Conservation (phyloP, 2,329 filamentous ascomycete genomes). For the Botrytis cinerea region DNA sequence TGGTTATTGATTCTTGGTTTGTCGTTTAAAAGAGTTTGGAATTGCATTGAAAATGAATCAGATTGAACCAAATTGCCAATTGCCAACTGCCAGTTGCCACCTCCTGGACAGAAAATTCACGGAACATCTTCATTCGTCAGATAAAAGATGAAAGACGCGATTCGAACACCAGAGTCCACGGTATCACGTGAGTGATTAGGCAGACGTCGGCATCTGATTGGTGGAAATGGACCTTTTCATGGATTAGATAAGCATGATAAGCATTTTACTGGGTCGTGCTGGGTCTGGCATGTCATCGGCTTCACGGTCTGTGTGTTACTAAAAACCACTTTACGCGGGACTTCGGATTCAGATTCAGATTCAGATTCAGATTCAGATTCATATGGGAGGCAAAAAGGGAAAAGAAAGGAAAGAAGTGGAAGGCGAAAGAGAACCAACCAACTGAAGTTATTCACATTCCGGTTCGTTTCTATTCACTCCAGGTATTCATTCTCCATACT, state of each 20-base stretch:
- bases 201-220: background rate
- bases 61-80: background rate
- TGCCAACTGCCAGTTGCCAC: background rate
- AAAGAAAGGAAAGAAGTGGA: background rate
- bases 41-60: background rate
- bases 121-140: conserved; percentile 6
- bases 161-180: background rate
- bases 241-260: background rate
- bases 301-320: background rate
- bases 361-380: too few species aligned
- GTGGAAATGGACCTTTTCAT: background rate
- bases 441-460: background rate
- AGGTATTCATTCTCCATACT: background rate
- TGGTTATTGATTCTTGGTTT: background rate
- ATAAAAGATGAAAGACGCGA: conserved; percentile 8
- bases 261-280: background rate
- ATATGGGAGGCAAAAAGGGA: background rate
- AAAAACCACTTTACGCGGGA: conserved; percentile 4
- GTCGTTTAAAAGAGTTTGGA: background rate
- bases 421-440: background rate
- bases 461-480: background rate
- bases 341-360: background rate
- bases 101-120: background rate
- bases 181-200: background rate
- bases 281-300: background rate